A percentile compares a stretch with the other conserved stretches of the same genome.
Conservation (phyloP, 352 stramenopile genomes). For the Phytophthora ramorum region DNA sequence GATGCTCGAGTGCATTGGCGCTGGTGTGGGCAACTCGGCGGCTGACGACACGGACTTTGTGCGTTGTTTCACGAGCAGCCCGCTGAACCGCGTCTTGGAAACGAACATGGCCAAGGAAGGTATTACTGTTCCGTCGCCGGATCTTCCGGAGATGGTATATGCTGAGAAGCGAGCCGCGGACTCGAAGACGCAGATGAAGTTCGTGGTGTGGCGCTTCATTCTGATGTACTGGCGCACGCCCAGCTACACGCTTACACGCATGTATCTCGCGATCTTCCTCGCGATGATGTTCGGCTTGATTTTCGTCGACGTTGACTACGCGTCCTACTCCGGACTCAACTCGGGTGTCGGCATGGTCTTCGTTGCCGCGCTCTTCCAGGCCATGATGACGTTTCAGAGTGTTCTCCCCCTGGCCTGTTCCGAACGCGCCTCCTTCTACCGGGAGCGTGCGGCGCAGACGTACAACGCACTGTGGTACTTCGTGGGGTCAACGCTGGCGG, state of each 20-base stretch:
- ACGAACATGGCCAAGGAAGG: conserved; percentile 33
- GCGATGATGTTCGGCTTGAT: conserved; percentile 78
- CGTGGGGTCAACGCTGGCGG: conserved; percentile 52
- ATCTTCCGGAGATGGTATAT: conserved; percentile 33
- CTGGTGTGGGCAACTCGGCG: conserved; percentile 36
- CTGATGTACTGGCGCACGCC: conserved; percentile 57
- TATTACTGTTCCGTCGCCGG: conserved; percentile 17
- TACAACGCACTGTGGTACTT: conserved; percentile 74
- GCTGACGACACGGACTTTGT: conserved; percentile 30
- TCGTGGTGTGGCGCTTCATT: conserved; percentile 30
- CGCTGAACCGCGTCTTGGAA: conserved; percentile 11
- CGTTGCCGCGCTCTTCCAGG: conserved; percentile 65
- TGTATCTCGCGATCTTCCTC: conserved; percentile 61
- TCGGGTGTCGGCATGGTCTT: conserved; percentile 82
- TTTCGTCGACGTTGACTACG: conserved; percentile 44
- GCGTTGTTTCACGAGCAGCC: conserved; percentile 23
- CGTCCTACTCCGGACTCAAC: conserved; percentile 42
- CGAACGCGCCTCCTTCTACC: conserved; percentile 81
- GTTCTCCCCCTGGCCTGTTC: conserved; percentile 83
- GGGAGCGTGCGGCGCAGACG: conserved; percentile 79
- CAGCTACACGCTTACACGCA: conserved; percentile 76
- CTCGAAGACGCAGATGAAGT: conserved; percentile 35
- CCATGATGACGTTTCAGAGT: conserved; percentile 66
- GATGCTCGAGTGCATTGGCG: conserved; percentile 49
- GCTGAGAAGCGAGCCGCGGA: conserved; percentile 31